Base-by-base conservation (phyloP, 1,139 yeast genomes). In the Taiozyma onychis region DNA sequence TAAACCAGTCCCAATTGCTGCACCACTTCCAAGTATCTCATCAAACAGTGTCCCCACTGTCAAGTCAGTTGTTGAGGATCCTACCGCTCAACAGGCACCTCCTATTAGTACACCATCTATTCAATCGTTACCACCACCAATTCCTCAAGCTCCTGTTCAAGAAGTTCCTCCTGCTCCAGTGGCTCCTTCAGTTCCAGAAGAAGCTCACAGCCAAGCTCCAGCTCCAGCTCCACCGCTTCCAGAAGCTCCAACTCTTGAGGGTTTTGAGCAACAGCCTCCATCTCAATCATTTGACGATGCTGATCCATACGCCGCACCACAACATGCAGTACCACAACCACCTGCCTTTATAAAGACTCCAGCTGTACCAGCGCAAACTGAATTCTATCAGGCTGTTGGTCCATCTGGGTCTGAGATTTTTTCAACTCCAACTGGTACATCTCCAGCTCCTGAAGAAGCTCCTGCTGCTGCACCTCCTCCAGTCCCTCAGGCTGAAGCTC, bases 51-150 rank as follows among this genome's bases (percentile, higher is more conserved):
- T 18, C 18, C 43, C 34, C 11, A 24, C 43, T 35, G n/a, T 22
- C 27, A 30, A 30, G 11, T 22, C 41, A 8, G 24, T 27, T 22
- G 30, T 14, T 5, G 16, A 35, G 14, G 41, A 16, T 4, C 24
- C 30, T 32, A 5, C n/a, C n/a, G 4, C 14, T 39, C 30, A 34
- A 18, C 43, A 14, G 5, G 37, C 37, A 14, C 37, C 41, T 4
- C 44, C 51, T 6, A 54, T 54, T 26, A 47, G 63, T 22, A 56
- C 61, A 11, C 56, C 64, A 18, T 58, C 62, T 39, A 62, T 66
- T 32, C 64, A 64, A 39, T 61, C 67, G 34, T 43, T 32, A n/a
- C 56, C 64, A 14, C 39, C 48, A n/a, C 47, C 48, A 44, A 41
- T 41, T 39, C 50, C 48, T 11, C 45, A 48, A 37, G 47, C 53